Evolutionary conservation across 257 asterid species (phyloP).

Genomic region (Paraleonurus japonicus): DNA sequence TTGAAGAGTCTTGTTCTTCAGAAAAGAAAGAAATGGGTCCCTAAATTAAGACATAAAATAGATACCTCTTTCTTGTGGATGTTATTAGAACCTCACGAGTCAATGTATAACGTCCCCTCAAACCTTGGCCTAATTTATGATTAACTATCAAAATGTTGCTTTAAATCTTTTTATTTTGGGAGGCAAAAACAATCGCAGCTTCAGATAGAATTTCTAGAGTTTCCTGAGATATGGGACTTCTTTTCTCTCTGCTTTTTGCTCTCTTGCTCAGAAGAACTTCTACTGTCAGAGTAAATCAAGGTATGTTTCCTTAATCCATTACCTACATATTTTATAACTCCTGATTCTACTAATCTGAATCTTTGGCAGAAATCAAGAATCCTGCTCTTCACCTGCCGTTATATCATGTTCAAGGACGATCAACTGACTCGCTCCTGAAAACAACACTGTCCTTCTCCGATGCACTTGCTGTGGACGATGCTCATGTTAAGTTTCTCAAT

Average conservation of each 20-base stretch:
- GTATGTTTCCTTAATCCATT: slow-evolving; percentile 20
- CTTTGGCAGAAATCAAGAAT: slow-evolving; percentile 32
- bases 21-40: slow-evolving; percentile 36
- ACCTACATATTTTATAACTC: neutral
- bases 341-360: neutral
- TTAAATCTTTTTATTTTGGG: slow-evolving; percentile 23
- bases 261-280: slow-evolving; percentile 36
- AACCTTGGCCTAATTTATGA: neutral
- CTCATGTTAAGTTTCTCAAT: slow-evolving; percentile 41
- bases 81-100: slow-evolving; percentile 29
- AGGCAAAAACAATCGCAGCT: slow-evolving; percentile 14
- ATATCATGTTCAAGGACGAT: slow-evolving; percentile 27
- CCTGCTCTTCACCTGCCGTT: slow-evolving; percentile 43
- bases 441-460: slow-evolving; percentile 24
- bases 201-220: slow-evolving; percentile 10
- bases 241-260: slow-evolving; percentile 31
- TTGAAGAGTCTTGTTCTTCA: slow-evolving; percentile 20
- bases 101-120: slow-evolving; percentile 25
- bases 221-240: slow-evolving; percentile 26
- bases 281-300: slow-evolving; percentile 39
- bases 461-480: slow-evolving; percentile 32
- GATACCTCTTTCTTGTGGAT: slow-evolving; percentile 32
- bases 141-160: slow-evolving; percentile 9
- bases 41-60: slow-evolving; percentile 23
- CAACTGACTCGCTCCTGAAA: slow-evolving; percentile 16